Evolutionary conservation across 148 eudicot genomes (phyloP).

Genomic region (Simmondsia chinensis): DNA sequence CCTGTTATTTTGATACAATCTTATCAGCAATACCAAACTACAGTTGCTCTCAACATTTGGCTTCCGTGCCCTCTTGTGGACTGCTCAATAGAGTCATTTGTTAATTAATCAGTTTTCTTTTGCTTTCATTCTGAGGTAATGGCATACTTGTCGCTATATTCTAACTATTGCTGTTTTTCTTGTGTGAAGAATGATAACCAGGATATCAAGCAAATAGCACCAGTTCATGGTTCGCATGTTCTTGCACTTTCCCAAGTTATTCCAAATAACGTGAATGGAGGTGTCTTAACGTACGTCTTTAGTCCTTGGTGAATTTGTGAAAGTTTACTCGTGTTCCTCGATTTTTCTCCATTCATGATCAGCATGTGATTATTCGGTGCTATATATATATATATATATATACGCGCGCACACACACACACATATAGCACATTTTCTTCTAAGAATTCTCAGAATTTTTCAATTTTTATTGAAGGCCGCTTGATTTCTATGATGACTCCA

Average conservation of each 20-base stretch:
- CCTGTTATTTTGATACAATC: too few species aligned
- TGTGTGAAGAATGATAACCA: constrained; percentile 40
- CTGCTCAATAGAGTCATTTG: too few species aligned
- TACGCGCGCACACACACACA: too few species aligned
- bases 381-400: too few species aligned
- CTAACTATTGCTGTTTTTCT: constrained; percentile 5
- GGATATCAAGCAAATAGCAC: constrained; percentile 51
- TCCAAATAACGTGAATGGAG: constrained; percentile 74
- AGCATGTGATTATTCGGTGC: too few species aligned
- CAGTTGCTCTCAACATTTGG: too few species aligned
- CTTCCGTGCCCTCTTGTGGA: too few species aligned
- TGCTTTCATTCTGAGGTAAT: constrained; percentile 3
- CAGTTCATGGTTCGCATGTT: constrained; percentile 61
- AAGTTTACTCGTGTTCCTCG: too few species aligned
- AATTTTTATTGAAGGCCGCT: constrained; percentile 58
- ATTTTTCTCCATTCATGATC: too few species aligned
- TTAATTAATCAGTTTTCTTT: too few species aligned
- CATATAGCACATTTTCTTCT: constrained; percentile 1
- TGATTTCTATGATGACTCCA: constrained; percentile 73
- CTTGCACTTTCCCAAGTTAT: constrained; percentile 65
- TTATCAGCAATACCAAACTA: too few species aligned
- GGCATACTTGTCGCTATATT: constrained; percentile 1
- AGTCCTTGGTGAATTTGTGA: too few species aligned
- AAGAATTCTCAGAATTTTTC: not conserved
- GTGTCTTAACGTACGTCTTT: constrained; percentile 67